phyloP scores from a whole-genome alignment of 2,329 filamentous ascomycete species.

The Nigrospora sphaerica region DNA sequence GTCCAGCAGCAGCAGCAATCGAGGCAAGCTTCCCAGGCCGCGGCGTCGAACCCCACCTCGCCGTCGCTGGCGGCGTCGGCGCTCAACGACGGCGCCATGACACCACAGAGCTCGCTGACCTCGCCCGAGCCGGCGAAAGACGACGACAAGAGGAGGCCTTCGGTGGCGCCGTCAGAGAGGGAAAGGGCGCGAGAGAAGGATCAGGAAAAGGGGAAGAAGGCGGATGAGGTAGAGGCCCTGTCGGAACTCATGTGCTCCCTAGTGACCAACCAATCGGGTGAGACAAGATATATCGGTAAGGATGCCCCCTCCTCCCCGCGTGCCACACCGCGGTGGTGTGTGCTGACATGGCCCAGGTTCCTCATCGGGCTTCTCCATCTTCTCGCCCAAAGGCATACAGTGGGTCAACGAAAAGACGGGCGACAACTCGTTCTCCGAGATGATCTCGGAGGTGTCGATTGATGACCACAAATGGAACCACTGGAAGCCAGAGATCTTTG shows the following conservation, averaged over 20 bases:
- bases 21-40: constrained; percentile 40
- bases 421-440: constrained; percentile 88
- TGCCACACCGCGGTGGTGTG: no score
- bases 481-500: constrained; percentile 97
- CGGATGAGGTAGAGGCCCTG: constrained; percentile 74
- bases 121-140: constrained; percentile 43
- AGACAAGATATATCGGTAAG: constrained; percentile 91
- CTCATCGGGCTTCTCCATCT: constrained; percentile 96
- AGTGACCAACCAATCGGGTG: constrained; percentile 88
- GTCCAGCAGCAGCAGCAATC: constrained; percentile 41
- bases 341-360: constrained; percentile 51
- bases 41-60: constrained; percentile 42
- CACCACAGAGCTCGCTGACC: constrained; percentile 46
- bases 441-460: constrained; percentile 86
- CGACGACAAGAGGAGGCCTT: constrained; percentile 28
- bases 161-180: constrained; percentile 30
- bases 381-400: constrained; percentile 94
- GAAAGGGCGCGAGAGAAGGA: constrained; percentile 39
- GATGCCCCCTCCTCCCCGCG: background rate
- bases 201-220: constrained; percentile 36
- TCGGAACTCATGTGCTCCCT: constrained; percentile 99
- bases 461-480: constrained; percentile 95
- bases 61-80: constrained; percentile 39
- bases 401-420: constrained; percentile 98
- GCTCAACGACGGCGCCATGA: constrained; percentile 34